Base-by-base conservation (phyloP, 2,329 filamentous ascomycete species). In the Cryphonectria parasitica region DNA sequence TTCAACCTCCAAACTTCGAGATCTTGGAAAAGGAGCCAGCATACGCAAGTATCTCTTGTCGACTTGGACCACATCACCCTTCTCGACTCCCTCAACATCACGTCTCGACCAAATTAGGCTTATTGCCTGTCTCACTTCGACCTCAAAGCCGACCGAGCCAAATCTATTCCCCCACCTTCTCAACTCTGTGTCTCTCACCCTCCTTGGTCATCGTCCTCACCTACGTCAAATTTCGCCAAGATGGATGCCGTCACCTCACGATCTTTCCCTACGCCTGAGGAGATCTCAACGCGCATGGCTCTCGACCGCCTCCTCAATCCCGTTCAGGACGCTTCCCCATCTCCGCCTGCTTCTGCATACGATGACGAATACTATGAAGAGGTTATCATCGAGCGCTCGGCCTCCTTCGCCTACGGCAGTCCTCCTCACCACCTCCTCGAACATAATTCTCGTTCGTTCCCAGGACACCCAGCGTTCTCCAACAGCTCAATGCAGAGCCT, bases 391-490 rank as follows among this genome's bases (percentile, higher is more conserved):
- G 13, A 7, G 41, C 28, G 17, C 41, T 52, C 63, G 10, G 41
- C 31, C 41, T 15, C 22, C 17, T 64, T 49, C 41, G 22, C 41
- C 25, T 49, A 45, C 19, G 25, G 10, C 25, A 43, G 19, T 22
- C 28, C 41, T n/a, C 63, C 41, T 49, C 19, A n/a, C 7, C 63
- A 45, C 13, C 41, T 64, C 10, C 5, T 45, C 4, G 63, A 49
- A 19, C 43, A 43, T 3, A 28, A 45, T 1, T 49, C 63, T 19
- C n/a, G 28, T n/a, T 22, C 68, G 34, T 60, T 43, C n/a, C 71
- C 56, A 11, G 68, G 52, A 11, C 70, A 66, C 45, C 61, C 68
- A 52, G 65, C 56, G 8, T 71, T 72, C 34, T 68, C 69, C 54
- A 68, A 68, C 28, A 69, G 45, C 31, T 70, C 66, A 4, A 66